Evolutionary conservation across 257 asterid genomes (phyloP).

Genomic region (Fraxinus quadrangulata): DNA sequence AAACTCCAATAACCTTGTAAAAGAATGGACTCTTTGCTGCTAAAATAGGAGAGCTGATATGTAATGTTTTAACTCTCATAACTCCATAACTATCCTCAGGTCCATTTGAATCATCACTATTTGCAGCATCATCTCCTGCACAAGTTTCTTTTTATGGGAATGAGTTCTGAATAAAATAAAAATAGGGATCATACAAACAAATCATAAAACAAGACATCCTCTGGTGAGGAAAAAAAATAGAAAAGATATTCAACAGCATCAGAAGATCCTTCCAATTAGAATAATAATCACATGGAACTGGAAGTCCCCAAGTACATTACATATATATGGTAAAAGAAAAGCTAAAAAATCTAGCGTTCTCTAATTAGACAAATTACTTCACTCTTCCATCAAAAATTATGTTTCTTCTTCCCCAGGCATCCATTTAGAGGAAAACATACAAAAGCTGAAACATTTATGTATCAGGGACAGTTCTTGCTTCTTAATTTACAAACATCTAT

Average conservation of each 20-base stretch:
- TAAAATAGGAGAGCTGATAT: slow-evolving; percentile 83
- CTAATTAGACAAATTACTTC: neutral
- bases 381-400: neutral
- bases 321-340: neutral
- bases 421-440: neutral
- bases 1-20: slow-evolving; percentile 55
- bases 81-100: slow-evolving; percentile 61
- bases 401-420: neutral
- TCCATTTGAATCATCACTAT: slow-evolving; percentile 69
- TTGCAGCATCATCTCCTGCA: slow-evolving; percentile 72
- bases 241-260: neutral
- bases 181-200: neutral
- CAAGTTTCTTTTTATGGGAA: neutral
- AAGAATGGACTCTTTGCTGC: slow-evolving; percentile 94
- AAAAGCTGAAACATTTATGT: neutral
- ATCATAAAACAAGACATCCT: slow-evolving; percentile 5
- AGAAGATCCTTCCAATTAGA: neutral
- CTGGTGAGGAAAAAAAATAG: neutral
- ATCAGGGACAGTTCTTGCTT: neutral
- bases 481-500: neutral
- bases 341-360: neutral
- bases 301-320: neutral
- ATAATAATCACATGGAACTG: neutral
- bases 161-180: neutral
- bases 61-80: slow-evolving; percentile 62